These are phyloP conservation scores for Talaromyces thailandensis DNA, from an alignment of 495 filamentous ascomycete species.

Conservation along the genomic window DNA sequence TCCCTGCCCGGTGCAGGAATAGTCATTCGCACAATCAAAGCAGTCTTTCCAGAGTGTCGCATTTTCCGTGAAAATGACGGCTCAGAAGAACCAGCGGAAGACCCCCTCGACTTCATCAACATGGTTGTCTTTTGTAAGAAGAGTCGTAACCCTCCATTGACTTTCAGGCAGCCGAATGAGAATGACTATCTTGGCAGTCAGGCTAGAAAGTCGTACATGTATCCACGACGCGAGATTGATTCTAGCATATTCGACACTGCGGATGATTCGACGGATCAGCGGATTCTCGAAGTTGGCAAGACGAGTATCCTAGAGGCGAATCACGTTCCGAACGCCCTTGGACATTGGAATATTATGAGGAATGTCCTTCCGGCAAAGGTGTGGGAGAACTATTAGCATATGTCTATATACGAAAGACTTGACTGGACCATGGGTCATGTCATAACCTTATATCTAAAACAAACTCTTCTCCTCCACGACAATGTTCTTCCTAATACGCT, in stretches of 20 bases:
- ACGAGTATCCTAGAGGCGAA: conserved; percentile 54
- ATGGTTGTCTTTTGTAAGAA: conserved; percentile 62
- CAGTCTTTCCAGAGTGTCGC: conserved; percentile 70
- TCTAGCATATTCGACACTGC: conserved; percentile 32
- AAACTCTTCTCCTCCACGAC: conserved; percentile 4
- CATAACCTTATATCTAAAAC: conserved; percentile 4
- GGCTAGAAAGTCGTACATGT: conserved; percentile 56
- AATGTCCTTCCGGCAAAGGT: conserved; percentile 66
- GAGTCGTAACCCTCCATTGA: conserved; percentile 30
- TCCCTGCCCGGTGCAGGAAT: conserved; percentile 59
- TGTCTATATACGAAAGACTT: background rate
- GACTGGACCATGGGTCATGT: background rate
- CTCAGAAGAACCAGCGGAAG: conserved; percentile 26
- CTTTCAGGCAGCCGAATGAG: conserved; percentile 58
- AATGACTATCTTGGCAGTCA: conserved; percentile 65
- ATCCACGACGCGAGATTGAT: conserved; percentile 66
- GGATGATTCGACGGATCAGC: conserved; percentile 13
- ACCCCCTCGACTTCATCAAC: conserved; percentile 71
- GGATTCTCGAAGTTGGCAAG: conserved; percentile 43
- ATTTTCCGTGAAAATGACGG: conserved; percentile 72
- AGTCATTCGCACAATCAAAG: conserved; percentile 61
- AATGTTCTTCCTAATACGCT: conserved; percentile 8
- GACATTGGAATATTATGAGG: conserved; percentile 90
- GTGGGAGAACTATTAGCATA: conserved; percentile 62
- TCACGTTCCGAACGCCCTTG: conserved; percentile 65